Evolutionary conservation across 495 filamentous ascomycete species (phyloP), one percentile per base, ranked within the genome.

Genomic region (Cercophora scortea): DNA sequence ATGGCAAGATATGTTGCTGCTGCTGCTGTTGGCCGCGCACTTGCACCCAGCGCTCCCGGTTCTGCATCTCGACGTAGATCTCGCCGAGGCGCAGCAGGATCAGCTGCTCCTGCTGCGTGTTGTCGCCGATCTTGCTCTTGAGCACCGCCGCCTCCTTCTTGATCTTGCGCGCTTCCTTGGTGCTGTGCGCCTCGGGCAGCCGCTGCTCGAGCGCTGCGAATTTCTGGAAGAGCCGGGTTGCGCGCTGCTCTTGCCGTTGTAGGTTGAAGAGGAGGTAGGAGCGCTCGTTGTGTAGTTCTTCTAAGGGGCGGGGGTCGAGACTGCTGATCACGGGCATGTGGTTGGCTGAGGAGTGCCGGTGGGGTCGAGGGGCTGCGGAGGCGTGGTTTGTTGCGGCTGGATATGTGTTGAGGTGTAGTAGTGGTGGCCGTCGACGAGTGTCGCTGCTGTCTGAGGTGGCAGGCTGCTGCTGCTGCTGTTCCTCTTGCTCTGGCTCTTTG

Each of bases 71-170:
- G 17, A 69, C 52, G 32, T 68, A 52, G 17, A 79, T 56, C 53
- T 78, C 72, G n/a, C 68, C 62, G 32, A 78, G 59, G 16, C 73
- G 53, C 6, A 59, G 42, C 39, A 74, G 53, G 16, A 74, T 67
- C 16, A 60, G 47, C 46, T 58, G 64, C 54, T 79, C 70, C 53
- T 76, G 68, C 45, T 68, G 52, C 0, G 61, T 66, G 0, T 57
- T 65, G 32, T 75, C 67, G 8, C 55, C 51, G 25, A 77, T 63
- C 32, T 58, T 55, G 50, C 34, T 47, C 15, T 49, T 56, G 15
- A 65, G 25, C 9, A 53, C 34, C 4, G 53, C 35, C 6, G 47
- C 46, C 9, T 62, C 47, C 12, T 58, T 56, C 13, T 50, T 51
- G 13, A 45, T 18, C 36, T 55, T 56, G 7, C 55, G 58, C 12